These are phyloP conservation scores for Phytophthora kernoviae DNA, from an alignment of 352 stramenopile species.

Conservation along the genomic window DNA sequence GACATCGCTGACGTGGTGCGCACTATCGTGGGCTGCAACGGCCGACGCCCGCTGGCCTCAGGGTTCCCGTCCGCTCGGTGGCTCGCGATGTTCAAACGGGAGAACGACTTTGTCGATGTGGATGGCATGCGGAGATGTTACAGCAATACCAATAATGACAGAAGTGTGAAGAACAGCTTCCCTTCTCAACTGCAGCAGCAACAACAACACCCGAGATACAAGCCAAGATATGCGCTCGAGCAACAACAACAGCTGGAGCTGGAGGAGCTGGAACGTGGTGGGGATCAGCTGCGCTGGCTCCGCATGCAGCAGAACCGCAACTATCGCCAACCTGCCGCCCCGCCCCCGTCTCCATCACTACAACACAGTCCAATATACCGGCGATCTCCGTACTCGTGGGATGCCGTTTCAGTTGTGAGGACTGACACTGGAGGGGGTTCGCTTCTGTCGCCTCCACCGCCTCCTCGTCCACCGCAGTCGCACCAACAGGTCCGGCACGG, in stretches of 20 bases:
- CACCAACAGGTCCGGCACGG: conserved; percentile 14
- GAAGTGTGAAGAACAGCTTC: too few relatives aligned
- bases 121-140: conserved; percentile 13
- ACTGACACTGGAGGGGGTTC: background rate
- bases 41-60: conserved; percentile 39
- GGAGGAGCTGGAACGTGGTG: conserved; percentile 19
- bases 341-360: conserved; percentile 14
- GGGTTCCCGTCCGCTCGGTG: conserved; percentile 54
- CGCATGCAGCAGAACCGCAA: conserved; percentile 17
- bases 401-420: conserved; percentile 7
- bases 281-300: conserved; percentile 16
- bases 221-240: conserved; percentile 8
- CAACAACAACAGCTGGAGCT: conserved; percentile 17
- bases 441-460: background rate
- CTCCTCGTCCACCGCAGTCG: conserved; percentile 2
- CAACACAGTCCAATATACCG: conserved; percentile 15
- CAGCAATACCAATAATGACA: conserved; percentile 12
- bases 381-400: conserved; percentile 16
- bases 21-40: conserved; percentile 51
- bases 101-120: conserved; percentile 49
- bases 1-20: conserved; percentile 72
- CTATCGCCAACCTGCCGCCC: conserved; percentile 24
- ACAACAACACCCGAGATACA: conserved; percentile 3
- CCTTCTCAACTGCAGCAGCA: background rate
- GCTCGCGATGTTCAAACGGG: conserved; percentile 61